Conservation (phyloP, 495 filamentous ascomycete species). For the Penicillium coprophilum region DNA sequence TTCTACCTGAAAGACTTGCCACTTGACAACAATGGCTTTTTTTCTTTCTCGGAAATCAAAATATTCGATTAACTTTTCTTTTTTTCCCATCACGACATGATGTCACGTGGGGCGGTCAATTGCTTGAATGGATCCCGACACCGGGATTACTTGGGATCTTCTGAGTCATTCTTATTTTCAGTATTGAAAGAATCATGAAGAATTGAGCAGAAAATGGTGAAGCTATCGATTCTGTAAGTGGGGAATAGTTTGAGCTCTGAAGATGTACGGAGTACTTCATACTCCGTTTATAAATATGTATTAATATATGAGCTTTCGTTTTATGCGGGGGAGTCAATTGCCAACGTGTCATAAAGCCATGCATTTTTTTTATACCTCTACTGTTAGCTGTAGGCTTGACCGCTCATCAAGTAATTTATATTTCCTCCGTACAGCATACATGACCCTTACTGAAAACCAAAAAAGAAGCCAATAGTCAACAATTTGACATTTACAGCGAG, state of each 20-base stretch:
- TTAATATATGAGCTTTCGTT: too few species aligned
- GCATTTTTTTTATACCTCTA: too few species aligned
- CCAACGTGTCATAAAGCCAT: conserved; percentile 1
- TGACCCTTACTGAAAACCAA: not conserved
- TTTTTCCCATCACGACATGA: not conserved
- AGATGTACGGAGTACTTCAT: too few species aligned
- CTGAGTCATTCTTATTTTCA: not conserved
- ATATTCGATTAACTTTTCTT: conserved; percentile 3
- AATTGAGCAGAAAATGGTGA: not conserved
- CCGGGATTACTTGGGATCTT: not conserved
- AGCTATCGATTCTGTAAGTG: too few species aligned
- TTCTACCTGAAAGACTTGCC: not conserved
- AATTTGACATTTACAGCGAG: too few species aligned
- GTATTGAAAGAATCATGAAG: not conserved
- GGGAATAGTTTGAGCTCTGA: too few species aligned
- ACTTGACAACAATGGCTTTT: not conserved
- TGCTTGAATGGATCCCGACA: conserved; percentile 10
- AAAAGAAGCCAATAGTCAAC: too few species aligned
- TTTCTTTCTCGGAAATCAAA: not conserved
- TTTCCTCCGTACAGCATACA: not conserved
- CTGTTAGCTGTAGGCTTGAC: not conserved
- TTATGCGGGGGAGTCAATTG: conserved; percentile 5
- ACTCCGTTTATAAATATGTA: too few species aligned
- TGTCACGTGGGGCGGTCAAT: conserved; percentile 12
- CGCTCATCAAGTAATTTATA: conserved; percentile 1